These are phyloP conservation scores for Volvox reticuliferus DNA, from an alignment of 139 green algal genomes.

Conservation along the genomic window DNA sequence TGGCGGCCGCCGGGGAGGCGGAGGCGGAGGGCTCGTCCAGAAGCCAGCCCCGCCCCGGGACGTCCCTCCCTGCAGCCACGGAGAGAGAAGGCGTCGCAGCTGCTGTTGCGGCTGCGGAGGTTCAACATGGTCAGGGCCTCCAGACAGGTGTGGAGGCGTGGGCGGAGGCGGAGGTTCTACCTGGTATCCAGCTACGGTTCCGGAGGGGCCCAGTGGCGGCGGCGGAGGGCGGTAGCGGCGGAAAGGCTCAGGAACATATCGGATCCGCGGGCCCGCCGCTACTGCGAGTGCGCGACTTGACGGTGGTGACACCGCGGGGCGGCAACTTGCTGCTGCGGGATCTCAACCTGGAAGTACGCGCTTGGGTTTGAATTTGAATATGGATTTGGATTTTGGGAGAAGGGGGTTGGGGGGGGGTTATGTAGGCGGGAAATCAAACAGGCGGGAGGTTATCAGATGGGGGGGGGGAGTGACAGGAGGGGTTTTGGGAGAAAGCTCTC, in stretches of 20 bases:
- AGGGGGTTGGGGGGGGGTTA: background rate
- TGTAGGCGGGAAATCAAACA: background rate
- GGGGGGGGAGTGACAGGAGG: background rate
- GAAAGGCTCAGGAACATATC: background rate
- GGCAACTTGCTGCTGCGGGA: conserved; percentile 67
- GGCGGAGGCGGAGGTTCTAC: background rate
- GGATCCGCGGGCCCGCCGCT: conserved; percentile 49
- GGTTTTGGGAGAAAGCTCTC: too few relatives aligned
- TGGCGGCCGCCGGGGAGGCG: background rate
- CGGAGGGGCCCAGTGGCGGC: background rate
- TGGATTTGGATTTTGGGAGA: background rate
- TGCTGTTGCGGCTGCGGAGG: background rate
- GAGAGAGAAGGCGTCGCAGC: background rate
- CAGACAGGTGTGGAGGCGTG: background rate
- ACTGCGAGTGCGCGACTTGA: conserved; percentile 75
- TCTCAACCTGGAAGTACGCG: conserved; percentile 76
- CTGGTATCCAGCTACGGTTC: conserved; percentile 32
- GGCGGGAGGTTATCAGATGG: background rate
- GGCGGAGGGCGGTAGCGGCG: background rate
- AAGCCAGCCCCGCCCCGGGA: background rate
- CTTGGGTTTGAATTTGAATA: too few relatives aligned
- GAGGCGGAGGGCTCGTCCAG: too few relatives aligned
- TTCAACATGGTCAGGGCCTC: background rate
- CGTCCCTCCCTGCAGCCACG: background rate
- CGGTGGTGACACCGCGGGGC: conserved; percentile 79